phyloP scores from a whole-genome alignment of 306 rosid species.

The Benincasa hispida region DNA sequence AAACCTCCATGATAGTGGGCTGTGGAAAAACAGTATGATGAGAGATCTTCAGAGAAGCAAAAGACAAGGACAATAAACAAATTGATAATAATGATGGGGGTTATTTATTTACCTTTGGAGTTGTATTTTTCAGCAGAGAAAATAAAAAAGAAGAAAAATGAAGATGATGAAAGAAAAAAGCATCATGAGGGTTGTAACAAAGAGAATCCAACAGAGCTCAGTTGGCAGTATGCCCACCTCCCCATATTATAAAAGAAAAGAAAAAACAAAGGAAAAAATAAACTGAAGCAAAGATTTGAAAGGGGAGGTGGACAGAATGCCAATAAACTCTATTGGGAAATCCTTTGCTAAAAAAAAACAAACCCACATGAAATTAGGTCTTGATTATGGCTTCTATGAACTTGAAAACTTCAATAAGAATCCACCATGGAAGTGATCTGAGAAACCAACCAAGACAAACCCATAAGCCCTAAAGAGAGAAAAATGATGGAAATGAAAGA shows the following conservation, averaged over 20 bases:
- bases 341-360: constrained; percentile 47
- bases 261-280: neutral
- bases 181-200: constrained; percentile 36
- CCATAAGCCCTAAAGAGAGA: neutral
- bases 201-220: constrained; percentile 71
- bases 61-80: neutral
- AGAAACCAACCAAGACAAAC: neutral
- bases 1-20: neutral
- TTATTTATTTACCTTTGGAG: neutral
- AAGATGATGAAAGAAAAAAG: neutral
- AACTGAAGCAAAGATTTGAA: neutral
- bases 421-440: neutral
- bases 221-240: constrained; percentile 99
- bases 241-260: neutral
- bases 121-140: neutral
- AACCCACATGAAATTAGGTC: constrained; percentile 34
- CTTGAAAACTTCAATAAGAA: neutral
- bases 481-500: neutral
- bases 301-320: constrained; percentile 99
- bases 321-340: constrained; percentile 63
- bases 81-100: neutral
- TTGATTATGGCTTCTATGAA: neutral
- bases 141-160: neutral
- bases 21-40: constrained; percentile 1
- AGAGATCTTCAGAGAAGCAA: neutral